Percentiles rank a stretch among this genome's conserved stretches.
Evolutionary conservation across 345 rosid species (phyloP).

Genomic region (Aquilaria yunnanensis): DNA sequence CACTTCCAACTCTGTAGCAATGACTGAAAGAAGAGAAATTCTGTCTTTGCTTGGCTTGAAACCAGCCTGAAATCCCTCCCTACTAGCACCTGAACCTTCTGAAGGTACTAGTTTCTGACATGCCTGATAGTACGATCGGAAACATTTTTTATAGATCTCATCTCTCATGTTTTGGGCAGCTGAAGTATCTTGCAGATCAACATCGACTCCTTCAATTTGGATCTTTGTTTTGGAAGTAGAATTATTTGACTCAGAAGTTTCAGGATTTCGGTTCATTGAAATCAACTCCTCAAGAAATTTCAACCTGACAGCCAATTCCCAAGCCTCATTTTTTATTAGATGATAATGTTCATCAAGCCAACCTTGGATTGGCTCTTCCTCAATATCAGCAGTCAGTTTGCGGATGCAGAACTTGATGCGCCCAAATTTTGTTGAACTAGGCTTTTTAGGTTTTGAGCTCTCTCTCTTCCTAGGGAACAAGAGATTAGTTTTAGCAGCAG

Average conservation of each 20-base stretch:
- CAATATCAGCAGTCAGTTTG: slow-evolving; percentile 75
- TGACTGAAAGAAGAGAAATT: slow-evolving; percentile 69
- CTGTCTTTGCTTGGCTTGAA: slow-evolving; percentile 72
- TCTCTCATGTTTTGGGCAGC: slow-evolving; percentile 56
- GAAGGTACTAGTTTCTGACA: slow-evolving; percentile 67
- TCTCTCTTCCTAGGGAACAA: slow-evolving; percentile 56
- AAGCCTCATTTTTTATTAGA: slow-evolving; percentile 75
- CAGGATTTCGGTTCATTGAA: slow-evolving; percentile 32
- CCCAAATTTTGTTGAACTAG: slow-evolving; percentile 67
- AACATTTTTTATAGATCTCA: slow-evolving; percentile 60
- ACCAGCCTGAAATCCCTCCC: slow-evolving; percentile 84
- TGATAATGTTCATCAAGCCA: slow-evolving; percentile 98
- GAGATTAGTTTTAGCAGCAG: slow-evolving; percentile 56
- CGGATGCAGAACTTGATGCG: slow-evolving; percentile 69
- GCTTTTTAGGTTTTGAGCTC: slow-evolving; percentile 60
- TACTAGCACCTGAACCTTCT: slow-evolving; percentile 83
- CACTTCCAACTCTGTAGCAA: slow-evolving; percentile 82
- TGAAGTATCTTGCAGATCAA: slow-evolving; percentile 56
- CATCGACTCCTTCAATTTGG: slow-evolving; percentile 51
- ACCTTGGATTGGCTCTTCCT: slow-evolving; percentile 96
- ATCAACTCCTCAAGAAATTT: slow-evolving; percentile 70
- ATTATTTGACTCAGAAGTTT: slow-evolving; percentile 49
- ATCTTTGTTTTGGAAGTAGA: slow-evolving; percentile 39
- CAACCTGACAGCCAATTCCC: slow-evolving; percentile 86
- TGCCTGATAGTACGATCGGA: slow-evolving; percentile 77